Base-by-base conservation (phyloP, 2,329 filamentous ascomycete genomes). In the Exutisphaerella laricina region DNA sequence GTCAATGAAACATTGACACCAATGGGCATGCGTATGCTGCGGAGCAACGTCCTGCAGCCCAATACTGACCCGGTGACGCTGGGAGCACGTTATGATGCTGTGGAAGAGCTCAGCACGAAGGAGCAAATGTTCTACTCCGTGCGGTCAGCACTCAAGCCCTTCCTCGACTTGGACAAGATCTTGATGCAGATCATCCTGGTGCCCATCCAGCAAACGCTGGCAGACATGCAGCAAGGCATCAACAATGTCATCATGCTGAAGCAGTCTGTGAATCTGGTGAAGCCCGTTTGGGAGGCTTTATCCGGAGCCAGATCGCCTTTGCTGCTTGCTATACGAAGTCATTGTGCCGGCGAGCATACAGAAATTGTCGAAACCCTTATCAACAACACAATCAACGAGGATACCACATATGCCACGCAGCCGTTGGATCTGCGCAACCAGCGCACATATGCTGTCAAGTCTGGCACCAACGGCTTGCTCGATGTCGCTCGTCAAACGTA, bases 351-450 rank as follows among this genome's bases (percentile, higher is more conserved):
- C 0, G 73, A 77, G 12, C 77, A 79, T 12, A 75, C 84, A 4
- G 67, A 70, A 13, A 70, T 73, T 1, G 74, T 90, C 3, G 70
- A 82, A 32, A 67, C 74, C 2, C 66, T 84, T 1, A 88, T 98
- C 39, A 68, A 77, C 32, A 67, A 72, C 10, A 78, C 78, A 0
- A 82, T 98, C 53, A 92, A 97, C 50, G 77, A 85, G 6, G 85
- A 95, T 59, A 85, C 88, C 0, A 77, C 74, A 0, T 94, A 85
- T 54, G 84, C 86, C 45, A 85, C 76, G 34, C 79, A 82, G 16
- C 84, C 92, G 0, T 72, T 97, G 4, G 90, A 96, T 49, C 71
- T 95, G 43, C 78, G 89, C 10, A 94, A 96, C 48, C 90, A 97
- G 60, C 75, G 90, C 50, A 86, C 84, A 1, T 96, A 94, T 67